Conservation (phyloP, 2,329 filamentous ascomycete genomes). For the Ceratocystis ficicola region DNA sequence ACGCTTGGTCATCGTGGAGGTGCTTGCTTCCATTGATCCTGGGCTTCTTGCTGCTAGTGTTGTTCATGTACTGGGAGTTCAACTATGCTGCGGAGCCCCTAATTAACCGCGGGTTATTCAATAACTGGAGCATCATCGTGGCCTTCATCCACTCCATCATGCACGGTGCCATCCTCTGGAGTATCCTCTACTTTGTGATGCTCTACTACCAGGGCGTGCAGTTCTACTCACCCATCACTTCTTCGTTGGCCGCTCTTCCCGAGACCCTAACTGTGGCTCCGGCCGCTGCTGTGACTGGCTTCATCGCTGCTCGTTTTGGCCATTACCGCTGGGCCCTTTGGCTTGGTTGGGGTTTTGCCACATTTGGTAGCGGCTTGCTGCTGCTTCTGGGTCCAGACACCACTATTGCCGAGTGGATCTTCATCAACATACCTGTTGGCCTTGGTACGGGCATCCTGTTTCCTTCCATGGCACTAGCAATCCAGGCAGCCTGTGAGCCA, state of each 20-base stretch:
- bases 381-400: slow-evolving; percentile 39
- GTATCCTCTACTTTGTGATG: slow-evolving; percentile 41
- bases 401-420: slow-evolving; percentile 43
- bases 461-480: slow-evolving; percentile 48
- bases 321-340: slow-evolving; percentile 50
- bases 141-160: slow-evolving; percentile 42
- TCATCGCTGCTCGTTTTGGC: slow-evolving; percentile 43
- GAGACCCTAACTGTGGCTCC: slow-evolving; percentile 53
- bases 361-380: slow-evolving; percentile 45
- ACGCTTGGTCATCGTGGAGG: slow-evolving; percentile 49
- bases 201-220: slow-evolving; percentile 42
- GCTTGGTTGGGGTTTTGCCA: slow-evolving; percentile 48
- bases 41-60: slow-evolving; percentile 39
- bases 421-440: slow-evolving; percentile 48
- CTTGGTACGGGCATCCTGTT: slow-evolving; percentile 54
- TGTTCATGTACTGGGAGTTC: slow-evolving; percentile 44
- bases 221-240: slow-evolving; percentile 40
- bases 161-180: slow-evolving; percentile 46
- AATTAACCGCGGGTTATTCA: slow-evolving; percentile 36
- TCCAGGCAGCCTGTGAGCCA: slow-evolving; percentile 46
- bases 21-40: slow-evolving; percentile 50
- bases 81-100: slow-evolving; percentile 40
- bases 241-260: slow-evolving; percentile 46
- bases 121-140: slow-evolving; percentile 38
- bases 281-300: slow-evolving; percentile 43